Evolutionary conservation across 805 yeast species (phyloP), one percentile per base, ranked within the genome.

Genomic region (Lipomyces kockii): DNA sequence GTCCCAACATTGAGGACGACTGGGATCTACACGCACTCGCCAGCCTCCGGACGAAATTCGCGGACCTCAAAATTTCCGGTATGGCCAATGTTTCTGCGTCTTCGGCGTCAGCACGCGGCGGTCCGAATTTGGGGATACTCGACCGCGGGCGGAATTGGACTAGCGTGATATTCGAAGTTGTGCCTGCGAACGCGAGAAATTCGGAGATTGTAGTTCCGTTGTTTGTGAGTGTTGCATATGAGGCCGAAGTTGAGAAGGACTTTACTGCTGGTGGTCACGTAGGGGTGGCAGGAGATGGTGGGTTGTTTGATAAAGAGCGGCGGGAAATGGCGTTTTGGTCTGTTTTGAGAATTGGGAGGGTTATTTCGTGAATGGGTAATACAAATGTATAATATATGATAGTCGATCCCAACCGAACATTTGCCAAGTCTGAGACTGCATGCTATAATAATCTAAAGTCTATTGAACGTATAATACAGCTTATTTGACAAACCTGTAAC

Each of bases 131-230:
- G 14, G 70, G 70, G 7, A 54, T 69, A 2, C 46, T 66, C 35
- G 72, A 65, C 32, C 56, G 59, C 14, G 72, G 71, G 4, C 58
- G 66, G 14, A 69, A 69, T 51, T 69, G 72, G 72, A 60, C 65
- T 14, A 61, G 63, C 37, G 72, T 67, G 3, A 20, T 69, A 5
- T n/a, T 63, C n/a, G 72, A 69, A 53, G n/a, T 69, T 3, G 62
- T 67, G 14, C 67, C 67, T 12, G 11, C 58, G n/a, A 25, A 53
- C 7, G 55, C 35, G 20, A 17, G 27, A 12, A 7, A 29, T 22
- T 29, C 46, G 14, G 60, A 22, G 29, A 63, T 69, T 43, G 58
- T 58, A 43, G 49, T 69, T 12, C 72, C 72, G n/a, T 32, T 69
- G 20, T 69, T 69, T 58, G 61, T 60, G n/a, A 63, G 67, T 34